A percentile compares a stretch with the other conserved stretches of the same genome.
phyloP scores from a whole-genome alignment of 2,329 filamentous ascomycete species.

The Sporothrix schenckii region DNA sequence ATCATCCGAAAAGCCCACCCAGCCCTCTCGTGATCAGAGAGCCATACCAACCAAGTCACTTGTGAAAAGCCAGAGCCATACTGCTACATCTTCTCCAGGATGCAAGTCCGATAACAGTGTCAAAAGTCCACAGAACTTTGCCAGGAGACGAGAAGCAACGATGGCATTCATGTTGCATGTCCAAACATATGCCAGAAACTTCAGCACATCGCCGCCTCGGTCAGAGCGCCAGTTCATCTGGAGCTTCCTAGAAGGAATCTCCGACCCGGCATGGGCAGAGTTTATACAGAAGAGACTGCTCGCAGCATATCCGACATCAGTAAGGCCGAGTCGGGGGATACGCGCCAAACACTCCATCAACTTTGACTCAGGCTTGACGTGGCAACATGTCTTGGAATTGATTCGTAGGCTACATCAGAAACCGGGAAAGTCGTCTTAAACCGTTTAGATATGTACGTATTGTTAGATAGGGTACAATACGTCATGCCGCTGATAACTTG shows the following conservation, averaged over 20 bases:
- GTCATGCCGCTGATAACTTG: not conserved
- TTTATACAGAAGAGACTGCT: constrained; percentile 34
- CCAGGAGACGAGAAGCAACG: constrained; percentile 16
- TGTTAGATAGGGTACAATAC: not conserved
- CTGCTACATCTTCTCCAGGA: not conserved
- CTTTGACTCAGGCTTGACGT: constrained; percentile 32
- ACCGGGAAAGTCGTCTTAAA: not conserved
- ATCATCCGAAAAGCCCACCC: not conserved
- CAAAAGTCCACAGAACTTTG: not conserved
- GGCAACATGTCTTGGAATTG: constrained; percentile 31
- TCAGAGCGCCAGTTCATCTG: constrained; percentile 36
- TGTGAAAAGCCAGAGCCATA: not conserved
- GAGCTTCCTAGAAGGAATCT: constrained; percentile 35
- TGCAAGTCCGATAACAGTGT: not conserved
- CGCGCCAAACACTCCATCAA: constrained; percentile 35
- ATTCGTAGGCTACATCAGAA: constrained; percentile 32
- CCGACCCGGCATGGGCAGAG: constrained; percentile 31
- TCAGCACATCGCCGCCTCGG: constrained; percentile 28
- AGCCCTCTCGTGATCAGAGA: not conserved
- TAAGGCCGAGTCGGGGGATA: constrained; percentile 31
- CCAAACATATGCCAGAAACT: constrained; percentile 12
- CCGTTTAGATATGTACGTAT: not conserved
- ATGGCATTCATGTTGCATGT: constrained; percentile 31
- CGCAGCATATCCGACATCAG: constrained; percentile 28
- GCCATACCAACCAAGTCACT: not conserved